Percentiles rank a stretch among this genome's conserved stretches.
These are phyloP conservation scores for Exophiala bonariae DNA, from an alignment of 2,329 filamentous ascomycete species.

Conservation along the genomic window DNA sequence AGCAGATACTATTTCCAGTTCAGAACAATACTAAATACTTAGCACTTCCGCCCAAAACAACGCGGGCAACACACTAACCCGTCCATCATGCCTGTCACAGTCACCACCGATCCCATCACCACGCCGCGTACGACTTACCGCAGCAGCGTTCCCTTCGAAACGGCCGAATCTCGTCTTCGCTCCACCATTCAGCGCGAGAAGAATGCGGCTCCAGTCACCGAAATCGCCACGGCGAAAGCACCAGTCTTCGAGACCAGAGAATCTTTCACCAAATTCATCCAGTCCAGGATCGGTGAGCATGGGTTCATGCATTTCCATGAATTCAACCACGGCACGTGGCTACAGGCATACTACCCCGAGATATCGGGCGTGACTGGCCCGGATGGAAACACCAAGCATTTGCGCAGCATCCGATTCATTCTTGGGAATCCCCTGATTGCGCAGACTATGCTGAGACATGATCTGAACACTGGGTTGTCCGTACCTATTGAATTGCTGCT, in stretches of 20 bases:
- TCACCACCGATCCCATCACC: constrained; percentile 4
- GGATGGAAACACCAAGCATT: constrained; percentile 5
- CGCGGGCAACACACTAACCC: not conserved
- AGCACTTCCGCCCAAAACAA: not conserved
- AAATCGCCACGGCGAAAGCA: not conserved
- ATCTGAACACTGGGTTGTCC: constrained; percentile 15
- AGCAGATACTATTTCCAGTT: too few relatives aligned
- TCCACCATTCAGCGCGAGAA: constrained; percentile 10
- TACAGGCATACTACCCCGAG: constrained; percentile 9
- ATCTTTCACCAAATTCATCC: constrained; percentile 5
- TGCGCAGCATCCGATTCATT: constrained; percentile 11
- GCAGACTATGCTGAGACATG: constrained; percentile 16
- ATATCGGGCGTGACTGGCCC: constrained; percentile 1
- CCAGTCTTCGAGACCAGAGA: constrained; percentile 1
- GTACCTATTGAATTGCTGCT: constrained; percentile 18
- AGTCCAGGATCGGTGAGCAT: constrained; percentile 8
- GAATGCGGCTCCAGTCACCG: not conserved
- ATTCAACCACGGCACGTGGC: constrained; percentile 16
- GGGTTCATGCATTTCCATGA: constrained; percentile 22
- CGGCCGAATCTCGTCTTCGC: constrained; percentile 11
- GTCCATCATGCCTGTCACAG: constrained; percentile 8
- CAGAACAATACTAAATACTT: too few relatives aligned
- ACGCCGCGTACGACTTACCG: constrained; percentile 10
- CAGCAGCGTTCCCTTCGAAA: constrained; percentile 7
- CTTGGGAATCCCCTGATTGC: constrained; percentile 19